A percentile compares a stretch with the other conserved stretches of the same genome.
Conservation (phyloP, 164 flowering plant genomes). For the Vitis labrusca region DNA sequence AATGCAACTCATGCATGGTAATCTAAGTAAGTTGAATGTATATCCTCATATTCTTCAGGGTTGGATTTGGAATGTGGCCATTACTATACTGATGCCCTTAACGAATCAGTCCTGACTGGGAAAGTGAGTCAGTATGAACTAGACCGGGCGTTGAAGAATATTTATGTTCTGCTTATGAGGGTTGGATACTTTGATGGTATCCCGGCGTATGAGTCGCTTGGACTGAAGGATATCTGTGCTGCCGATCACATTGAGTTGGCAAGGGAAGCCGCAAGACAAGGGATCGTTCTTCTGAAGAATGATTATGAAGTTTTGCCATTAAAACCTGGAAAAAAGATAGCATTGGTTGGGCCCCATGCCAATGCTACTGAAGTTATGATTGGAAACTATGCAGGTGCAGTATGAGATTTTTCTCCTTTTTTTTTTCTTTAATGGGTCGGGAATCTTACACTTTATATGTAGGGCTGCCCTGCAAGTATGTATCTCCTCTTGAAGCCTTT, state of each 20-base stretch:
- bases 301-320: constrained; percentile 10
- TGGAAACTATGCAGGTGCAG: constrained; percentile 46
- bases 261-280: constrained; percentile 19
- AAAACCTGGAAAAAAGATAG: constrained; percentile 13
- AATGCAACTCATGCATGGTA: too few species aligned
- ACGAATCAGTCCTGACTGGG: constrained; percentile 1
- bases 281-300: constrained; percentile 21
- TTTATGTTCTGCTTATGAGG: constrained; percentile 7
- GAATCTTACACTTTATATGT: too few species aligned
- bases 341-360: constrained; percentile 55
- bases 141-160: not conserved
- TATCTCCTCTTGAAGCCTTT: constrained; percentile 21
- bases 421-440: too few species aligned
- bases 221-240: constrained; percentile 13
- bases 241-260: constrained; percentile 9
- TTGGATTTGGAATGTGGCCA: constrained; percentile 13
- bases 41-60: not conserved
- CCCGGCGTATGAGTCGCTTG: not conserved
- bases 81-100: not conserved
- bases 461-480: constrained; percentile 13
- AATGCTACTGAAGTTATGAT: constrained; percentile 36
- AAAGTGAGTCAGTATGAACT: not conserved
- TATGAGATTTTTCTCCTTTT: too few species aligned
- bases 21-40: not conserved
- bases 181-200: constrained; percentile 21